phyloP scores from a whole-genome alignment of 371 early-diverging fungal genomes.

The Haplosporangium sp. region DNA sequence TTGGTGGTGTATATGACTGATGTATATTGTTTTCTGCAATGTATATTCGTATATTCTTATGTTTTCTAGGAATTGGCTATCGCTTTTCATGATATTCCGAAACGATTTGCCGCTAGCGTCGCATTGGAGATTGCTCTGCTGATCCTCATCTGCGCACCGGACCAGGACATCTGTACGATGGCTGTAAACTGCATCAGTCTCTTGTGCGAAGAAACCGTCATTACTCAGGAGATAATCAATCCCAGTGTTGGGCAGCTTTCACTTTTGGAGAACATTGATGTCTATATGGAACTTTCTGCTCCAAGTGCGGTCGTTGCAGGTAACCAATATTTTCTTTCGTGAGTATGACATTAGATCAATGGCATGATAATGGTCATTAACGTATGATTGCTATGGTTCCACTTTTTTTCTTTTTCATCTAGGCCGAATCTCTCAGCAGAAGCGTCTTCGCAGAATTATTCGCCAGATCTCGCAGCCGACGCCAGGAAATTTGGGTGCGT shows the following conservation, averaged over 20 bases:
- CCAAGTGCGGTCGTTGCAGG: slow-evolving; percentile 72
- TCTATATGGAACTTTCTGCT: slow-evolving; percentile 77
- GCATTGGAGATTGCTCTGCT: slow-evolving; percentile 83
- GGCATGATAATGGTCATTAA: no score
- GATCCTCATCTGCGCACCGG: slow-evolving; percentile 80
- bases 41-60: not conserved
- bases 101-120: slow-evolving; percentile 76
- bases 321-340: slow-evolving; percentile 2
- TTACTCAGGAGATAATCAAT: slow-evolving; percentile 67
- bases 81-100: slow-evolving; percentile 68
- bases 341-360: not conserved
- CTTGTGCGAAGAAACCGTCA: slow-evolving; percentile 69
- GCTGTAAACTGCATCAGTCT: slow-evolving; percentile 73
- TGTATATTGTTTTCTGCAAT: not conserved
- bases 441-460: slow-evolving; percentile 77
- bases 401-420: not conserved
- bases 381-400: not conserved
- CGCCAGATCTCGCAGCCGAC: slow-evolving; percentile 77
- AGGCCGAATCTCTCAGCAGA: slow-evolving; percentile 81
- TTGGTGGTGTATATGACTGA: not conserved
- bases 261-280: slow-evolving; percentile 75
- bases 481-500: slow-evolving; percentile 83
- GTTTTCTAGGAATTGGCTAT: slow-evolving; percentile 56
- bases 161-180: slow-evolving; percentile 76
- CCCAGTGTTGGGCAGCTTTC: slow-evolving; percentile 67